Evolutionary conservation across 169 alveolate genomes (phyloP).

Genomic region (Plasmodium gonderi): DNA sequence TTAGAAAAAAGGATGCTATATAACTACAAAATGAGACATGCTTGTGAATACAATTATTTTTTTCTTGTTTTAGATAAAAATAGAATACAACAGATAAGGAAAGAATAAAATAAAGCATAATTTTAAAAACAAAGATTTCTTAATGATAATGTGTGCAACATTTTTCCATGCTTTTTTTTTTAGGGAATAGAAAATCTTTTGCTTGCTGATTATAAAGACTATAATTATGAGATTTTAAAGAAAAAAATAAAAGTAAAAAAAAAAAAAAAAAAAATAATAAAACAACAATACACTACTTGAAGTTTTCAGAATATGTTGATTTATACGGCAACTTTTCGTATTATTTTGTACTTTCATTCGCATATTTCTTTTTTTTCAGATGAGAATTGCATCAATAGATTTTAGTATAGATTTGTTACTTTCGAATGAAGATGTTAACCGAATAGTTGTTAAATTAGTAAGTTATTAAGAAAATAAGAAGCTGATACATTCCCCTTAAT

Average conservation of each 20-base stretch:
- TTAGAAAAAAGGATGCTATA: background rate
- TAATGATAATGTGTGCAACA: background rate
- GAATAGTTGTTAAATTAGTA: conserved; percentile 40
- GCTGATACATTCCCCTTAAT: background rate
- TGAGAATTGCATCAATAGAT: conserved; percentile 72
- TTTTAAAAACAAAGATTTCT: background rate
- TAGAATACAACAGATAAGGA: background rate
- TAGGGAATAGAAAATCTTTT: conserved; percentile 68
- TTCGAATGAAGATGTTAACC: conserved; percentile 34
- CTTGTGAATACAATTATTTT: background rate
- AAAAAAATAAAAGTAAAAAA: conserved; percentile 57
- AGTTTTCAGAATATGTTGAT: background rate
- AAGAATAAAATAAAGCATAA: background rate
- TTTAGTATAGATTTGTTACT: conserved; percentile 60
- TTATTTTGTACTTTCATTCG: background rate
- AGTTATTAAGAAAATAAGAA: background rate
- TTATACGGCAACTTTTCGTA: background rate
- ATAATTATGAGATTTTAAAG: conserved; percentile 35
- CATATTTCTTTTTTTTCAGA: conserved; percentile 6
- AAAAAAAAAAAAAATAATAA: background rate
- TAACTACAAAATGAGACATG: background rate
- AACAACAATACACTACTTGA: background rate
- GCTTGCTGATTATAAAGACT: conserved; percentile 67
- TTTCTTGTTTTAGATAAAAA: background rate
- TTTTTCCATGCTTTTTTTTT: background rate